Evolutionary conservation across 306 rosid genomes (phyloP).

Genomic region (Fragaria vesca): DNA sequence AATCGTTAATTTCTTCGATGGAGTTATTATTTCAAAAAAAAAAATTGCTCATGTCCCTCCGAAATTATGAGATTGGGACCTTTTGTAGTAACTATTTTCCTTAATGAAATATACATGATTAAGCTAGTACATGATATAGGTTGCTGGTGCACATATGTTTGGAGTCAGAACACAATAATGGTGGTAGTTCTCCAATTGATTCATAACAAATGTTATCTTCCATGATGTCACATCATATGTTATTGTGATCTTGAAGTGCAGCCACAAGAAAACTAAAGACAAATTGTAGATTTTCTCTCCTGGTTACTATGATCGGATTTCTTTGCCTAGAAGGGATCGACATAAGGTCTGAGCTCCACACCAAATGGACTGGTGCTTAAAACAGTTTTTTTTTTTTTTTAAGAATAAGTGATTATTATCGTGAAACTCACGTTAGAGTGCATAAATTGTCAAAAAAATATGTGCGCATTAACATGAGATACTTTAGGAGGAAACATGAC

Average conservation of each 20-base stretch:
- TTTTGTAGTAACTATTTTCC: neutral
- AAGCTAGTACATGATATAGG: neutral
- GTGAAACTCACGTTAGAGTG: too few relatives aligned
- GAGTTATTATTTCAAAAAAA: too few relatives aligned
- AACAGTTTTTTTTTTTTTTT: neutral
- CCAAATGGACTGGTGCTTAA: neutral
- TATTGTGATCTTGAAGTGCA: neutral
- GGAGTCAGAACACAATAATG: neutral
- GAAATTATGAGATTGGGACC: neutral
- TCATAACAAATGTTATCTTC: slow-evolving; percentile 9
- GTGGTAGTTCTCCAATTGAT: slow-evolving; percentile 7
- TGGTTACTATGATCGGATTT: neutral
- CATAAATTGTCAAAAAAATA: too few relatives aligned
- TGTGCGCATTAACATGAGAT: too few relatives aligned
- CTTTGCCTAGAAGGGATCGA: neutral
- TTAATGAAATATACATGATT: neutral
- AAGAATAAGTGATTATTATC: too few relatives aligned
- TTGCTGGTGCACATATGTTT: neutral
- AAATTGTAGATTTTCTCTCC: neutral
- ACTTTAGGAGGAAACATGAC: too few relatives aligned
- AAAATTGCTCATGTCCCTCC: neutral
- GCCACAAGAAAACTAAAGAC: neutral
- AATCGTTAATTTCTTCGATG: too few relatives aligned
- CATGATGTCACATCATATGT: slow-evolving; percentile 16
- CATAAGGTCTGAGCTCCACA: neutral